Evolutionary conservation across 73 alveolate species (phyloP), one percentile per base, ranked within the genome.

Genomic region (Durusdinium trenchii): DNA sequence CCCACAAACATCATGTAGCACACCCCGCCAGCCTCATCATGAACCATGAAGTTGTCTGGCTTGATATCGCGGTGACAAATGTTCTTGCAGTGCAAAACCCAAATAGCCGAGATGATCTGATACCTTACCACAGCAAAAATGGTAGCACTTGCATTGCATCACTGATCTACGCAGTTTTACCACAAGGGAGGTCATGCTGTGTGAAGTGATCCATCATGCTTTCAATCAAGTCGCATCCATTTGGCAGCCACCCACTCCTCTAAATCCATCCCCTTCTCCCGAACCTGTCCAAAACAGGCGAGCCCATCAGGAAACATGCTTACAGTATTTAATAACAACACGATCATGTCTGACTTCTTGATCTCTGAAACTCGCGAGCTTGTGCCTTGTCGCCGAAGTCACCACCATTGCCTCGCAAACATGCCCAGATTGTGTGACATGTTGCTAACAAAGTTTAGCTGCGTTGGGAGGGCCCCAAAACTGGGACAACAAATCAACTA

Each of bases 331-430:
- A n/a, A n/a, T n/a, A n/a, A n/a, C n/a, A n/a, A n/a, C n/a, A n/a
- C n/a, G n/a, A n/a, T n/a, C n/a, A n/a, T n/a, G n/a, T n/a, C n/a
- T n/a, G n/a, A n/a, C n/a, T n/a, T n/a, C n/a, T n/a, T n/a, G n/a
- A n/a, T n/a, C 2, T 86, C 4, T n/a, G 60, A 6, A 16, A 6
- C 64, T 18, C 20, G 51, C 91, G 40, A n/a, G n/a, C n/a, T n/a
- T n/a, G n/a, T 35, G 69, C 96, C 96, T 96, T 99, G 90, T 99
- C 99, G 57, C 99, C 99, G 99, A 99, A 99, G 97, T 99, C 99
- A 40, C 99, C 99, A n/a, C 99, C 99, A 61, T 99, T 89, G 69
- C 96, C 96, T 89, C 35, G n/a, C n/a, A n/a, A n/a, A n/a, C n/a
- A n/a, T 57, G 69, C 12, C 12, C 23, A 57, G 12, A 23, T 57